Percentiles rank a stretch among this genome's conserved stretches.
These are phyloP conservation scores for Sordariomycetes sp. DNA, from an alignment of 2,329 filamentous ascomycete species.

Conservation along the genomic window DNA sequence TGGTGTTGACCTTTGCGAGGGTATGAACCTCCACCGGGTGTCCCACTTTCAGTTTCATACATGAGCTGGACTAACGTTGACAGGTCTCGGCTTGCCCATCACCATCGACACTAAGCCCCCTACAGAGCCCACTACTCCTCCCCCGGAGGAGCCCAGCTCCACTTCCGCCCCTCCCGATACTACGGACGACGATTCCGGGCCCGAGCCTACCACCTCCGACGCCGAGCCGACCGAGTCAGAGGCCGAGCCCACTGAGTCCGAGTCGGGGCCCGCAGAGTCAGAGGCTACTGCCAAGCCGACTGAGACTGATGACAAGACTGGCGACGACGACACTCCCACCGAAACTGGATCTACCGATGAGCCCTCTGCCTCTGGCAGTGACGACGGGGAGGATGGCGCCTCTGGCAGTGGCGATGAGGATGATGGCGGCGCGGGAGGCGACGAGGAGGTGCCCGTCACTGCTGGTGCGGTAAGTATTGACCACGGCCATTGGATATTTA, in stretches of 20 bases:
- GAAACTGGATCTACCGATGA: neutral
- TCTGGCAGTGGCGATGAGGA: neutral
- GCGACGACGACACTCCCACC: no score
- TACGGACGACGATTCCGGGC: neutral
- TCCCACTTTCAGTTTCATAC: neutral
- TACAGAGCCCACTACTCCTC: neutral
- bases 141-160: neutral
- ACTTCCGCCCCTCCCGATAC: neutral
- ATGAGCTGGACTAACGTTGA: neutral
- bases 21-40: neutral
- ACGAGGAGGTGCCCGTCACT: neutral
- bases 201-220: neutral
- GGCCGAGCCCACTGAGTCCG: no score
- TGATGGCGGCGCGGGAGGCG: neutral
- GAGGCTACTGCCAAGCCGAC: no score
- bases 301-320: no score
- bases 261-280: no score
- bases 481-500: neutral
- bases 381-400: neutral
- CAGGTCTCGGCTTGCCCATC: conserved; percentile 3
- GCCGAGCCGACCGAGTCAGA: neutral
- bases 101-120: conserved; percentile 2
- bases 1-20: conserved; percentile 18
- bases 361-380: neutral
- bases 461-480: neutral